Evolutionary conservation across 2,329 filamentous ascomycete genomes (phyloP), one percentile per base, ranked within the genome.

Genomic region (Sporothrix schenckii): DNA sequence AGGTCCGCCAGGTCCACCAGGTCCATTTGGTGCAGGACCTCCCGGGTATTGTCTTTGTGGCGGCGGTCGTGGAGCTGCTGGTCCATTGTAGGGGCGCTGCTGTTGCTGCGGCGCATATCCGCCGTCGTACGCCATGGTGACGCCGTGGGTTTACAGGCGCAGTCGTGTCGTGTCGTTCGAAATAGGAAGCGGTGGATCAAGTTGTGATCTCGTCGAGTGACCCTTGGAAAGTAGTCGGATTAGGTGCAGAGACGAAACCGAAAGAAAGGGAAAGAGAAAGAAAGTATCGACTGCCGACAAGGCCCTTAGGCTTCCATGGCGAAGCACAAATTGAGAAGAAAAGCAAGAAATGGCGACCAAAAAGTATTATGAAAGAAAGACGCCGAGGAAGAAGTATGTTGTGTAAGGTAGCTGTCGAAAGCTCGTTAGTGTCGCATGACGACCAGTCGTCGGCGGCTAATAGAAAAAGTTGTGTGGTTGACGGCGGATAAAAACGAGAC

Each of bases 121-220:
- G 72, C 80, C 81, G 72, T 85, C 82, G 75, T 86, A 86, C 60
- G 85, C 83, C 85, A 87, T 87, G 19, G 73, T 73, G 66, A 52
- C 34, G 34, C 34, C 41, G 63, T 30, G 63, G 39, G 69, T 66
- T 34, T 49, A 39, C 21, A 34, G 47, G 10, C 27, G 9, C 19
- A 44, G 49, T 50, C n/a, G 24, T 11, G 56, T 61, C 39, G 56
- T 44, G 39, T 44, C 58, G 58, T 63, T n/a, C 47, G 44, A 19
- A 44, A 11, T 13, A 13, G 41, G 41, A 44, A 14, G 9, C 41
- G 41, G 41, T 34, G 41, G 14, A 44, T 44, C 7, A 65, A 49
- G 14, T 50, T 4, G 52, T 5, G 14, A 52, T 24, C 30, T 19
- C n/a, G 61, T 60, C 27, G 61, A 5, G 39, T n/a, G 52, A 24